Conservation (phyloP, 1,284 basidiomycete species). For the Coniferiporia weirii region DNA sequence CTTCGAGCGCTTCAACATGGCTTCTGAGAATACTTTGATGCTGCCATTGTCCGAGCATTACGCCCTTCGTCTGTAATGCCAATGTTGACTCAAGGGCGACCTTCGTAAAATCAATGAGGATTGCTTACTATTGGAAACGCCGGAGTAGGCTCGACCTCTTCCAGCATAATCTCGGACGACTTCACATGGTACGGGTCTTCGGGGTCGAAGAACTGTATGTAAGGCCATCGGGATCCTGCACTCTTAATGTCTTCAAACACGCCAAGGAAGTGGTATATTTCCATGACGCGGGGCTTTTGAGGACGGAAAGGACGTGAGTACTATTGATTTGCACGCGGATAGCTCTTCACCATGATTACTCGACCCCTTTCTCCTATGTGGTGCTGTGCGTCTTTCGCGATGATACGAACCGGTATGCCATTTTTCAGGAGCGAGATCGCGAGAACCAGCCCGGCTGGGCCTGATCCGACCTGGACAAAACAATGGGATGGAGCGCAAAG, state of each 20-base stretch:
- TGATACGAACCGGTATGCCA: slow-evolving; percentile 9
- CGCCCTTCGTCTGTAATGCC: neutral
- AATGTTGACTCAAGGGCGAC: neutral
- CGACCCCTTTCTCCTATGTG: neutral
- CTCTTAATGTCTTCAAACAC: neutral
- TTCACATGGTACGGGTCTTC: neutral
- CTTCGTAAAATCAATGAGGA: neutral
- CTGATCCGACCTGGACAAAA: slow-evolving; percentile 8
- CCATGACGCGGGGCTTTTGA: slow-evolving; percentile 3
- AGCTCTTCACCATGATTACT: neutral
- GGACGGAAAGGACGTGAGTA: neutral
- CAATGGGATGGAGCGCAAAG: no score
- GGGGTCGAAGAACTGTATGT: neutral
- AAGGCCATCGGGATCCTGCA: neutral
- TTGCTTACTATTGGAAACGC: slow-evolving; percentile 12
- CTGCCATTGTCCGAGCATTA: slow-evolving; percentile 11
- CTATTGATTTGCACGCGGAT: neutral
- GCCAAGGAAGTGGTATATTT: slow-evolving; percentile 14
- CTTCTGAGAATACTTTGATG: slow-evolving; percentile 15
- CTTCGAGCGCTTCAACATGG: slow-evolving; percentile 10
- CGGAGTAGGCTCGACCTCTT: slow-evolving; percentile 11
- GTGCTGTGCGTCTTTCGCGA: slow-evolving; percentile 11
- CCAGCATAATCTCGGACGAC: neutral
- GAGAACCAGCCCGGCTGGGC: slow-evolving; percentile 6
- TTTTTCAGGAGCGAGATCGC: slow-evolving; percentile 12